phyloP scores from a whole-genome alignment of 2,329 filamentous ascomycete species.

The Cyclaneusma minus region DNA sequence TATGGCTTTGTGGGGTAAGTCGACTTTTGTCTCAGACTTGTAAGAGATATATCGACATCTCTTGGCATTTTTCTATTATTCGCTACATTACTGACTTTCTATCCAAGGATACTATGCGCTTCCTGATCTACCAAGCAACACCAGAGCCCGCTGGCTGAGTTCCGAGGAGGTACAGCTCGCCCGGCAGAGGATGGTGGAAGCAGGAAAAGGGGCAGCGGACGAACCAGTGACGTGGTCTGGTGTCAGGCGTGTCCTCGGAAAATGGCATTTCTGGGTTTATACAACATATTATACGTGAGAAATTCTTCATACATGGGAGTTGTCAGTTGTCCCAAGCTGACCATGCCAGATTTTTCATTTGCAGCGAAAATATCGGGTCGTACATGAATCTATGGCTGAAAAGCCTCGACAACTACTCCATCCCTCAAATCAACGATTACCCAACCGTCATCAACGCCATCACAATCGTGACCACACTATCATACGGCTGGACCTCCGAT shows the following conservation, averaged over 20 bases:
- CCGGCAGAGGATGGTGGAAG: constrained; percentile 7
- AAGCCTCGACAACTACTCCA: constrained; percentile 9
- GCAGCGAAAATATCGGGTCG: constrained; percentile 12
- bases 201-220: constrained; percentile 8
- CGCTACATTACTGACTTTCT: constrained; percentile 1
- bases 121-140: constrained; percentile 5
- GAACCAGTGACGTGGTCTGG: constrained; percentile 10
- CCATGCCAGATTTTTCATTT: no score
- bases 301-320: constrained; percentile 12
- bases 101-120: constrained; percentile 7
- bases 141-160: constrained; percentile 8
- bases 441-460: constrained; percentile 15
- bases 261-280: constrained; percentile 20
- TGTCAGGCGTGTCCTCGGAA: constrained; percentile 14
- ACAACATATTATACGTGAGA: constrained; percentile 15
- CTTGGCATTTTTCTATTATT: no score
- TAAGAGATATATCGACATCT: no score
- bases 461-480: constrained; percentile 13
- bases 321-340: constrained; percentile 9
- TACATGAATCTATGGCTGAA: constrained; percentile 16
- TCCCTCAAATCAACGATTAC: constrained; percentile 17
- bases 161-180: constrained; percentile 9
- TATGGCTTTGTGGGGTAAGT: constrained; percentile 14
- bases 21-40: neutral
- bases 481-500: constrained; percentile 17